Evolutionary conservation across 139 green algal genomes (phyloP), one percentile per base, ranked within the genome.

Genomic region (Coccomyxa sp.): DNA sequence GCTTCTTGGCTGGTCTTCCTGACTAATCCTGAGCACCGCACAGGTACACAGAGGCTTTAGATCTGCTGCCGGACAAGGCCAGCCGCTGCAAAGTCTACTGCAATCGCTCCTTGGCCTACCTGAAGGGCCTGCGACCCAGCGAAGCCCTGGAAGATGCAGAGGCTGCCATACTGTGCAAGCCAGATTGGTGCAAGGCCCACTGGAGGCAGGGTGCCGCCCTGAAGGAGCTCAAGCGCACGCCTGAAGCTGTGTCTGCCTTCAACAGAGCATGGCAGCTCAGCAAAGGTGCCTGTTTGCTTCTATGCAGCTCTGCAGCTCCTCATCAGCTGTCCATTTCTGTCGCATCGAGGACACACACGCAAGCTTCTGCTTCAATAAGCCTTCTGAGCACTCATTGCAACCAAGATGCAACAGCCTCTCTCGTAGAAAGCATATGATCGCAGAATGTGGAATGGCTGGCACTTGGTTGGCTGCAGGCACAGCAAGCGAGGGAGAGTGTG

Each of bases 131-230:
- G 58, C 79, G 82, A 11, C 87, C 81, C 32, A 13, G 38, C 13
- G 83, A 92, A 17, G 88, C 89, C 0, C 77, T 92, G 76, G 28
- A 59, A 31, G 84, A 92, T 31, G 21, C 74, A 57, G 28, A 57
- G 3, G 28, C 14, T 28, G n/a, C 74, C n/a, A 38, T 78, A 1
- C n/a, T 16, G 74, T 38, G n/a, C 27, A 74, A 31, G 10, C 85
- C 88, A 1, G 38, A 13, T 15, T 92, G 89, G 89, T 63, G 60
- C 74, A 92, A 92, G 63, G 86, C 60, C 17, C 82, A 91, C 80
- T 92, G 83, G 83, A 67, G 89, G 25, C 58, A 57, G 13, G 89
- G 79, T 27, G 74, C 28, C 0, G 89, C 89, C 17, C 85, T 92
- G n/a, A 30, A 77, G 13, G 89, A 81, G 3, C 83, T 92, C 57